phyloP scores from a whole-genome alignment of 257 asterid species.

The Thymus quinquecostatus region DNA sequence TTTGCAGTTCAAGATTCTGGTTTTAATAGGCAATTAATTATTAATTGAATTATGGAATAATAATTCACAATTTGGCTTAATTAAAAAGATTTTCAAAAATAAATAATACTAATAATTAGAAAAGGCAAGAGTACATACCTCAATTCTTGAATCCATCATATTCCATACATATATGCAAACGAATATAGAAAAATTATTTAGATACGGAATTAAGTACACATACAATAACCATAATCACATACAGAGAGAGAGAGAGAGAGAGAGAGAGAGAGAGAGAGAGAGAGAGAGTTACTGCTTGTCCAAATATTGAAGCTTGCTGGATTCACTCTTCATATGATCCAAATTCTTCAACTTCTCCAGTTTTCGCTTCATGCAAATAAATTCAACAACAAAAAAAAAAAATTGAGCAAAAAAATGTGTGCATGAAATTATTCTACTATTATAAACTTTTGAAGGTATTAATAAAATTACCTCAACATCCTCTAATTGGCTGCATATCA shows the following conservation, averaged over 20 bases:
- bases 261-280: neutral
- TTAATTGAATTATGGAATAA: neutral
- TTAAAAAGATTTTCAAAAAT: neutral
- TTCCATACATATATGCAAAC: conserved; percentile 31
- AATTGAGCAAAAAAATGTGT: no score
- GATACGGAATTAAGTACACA: neutral
- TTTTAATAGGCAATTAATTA: neutral
- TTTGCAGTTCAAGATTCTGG: conserved; percentile 60
- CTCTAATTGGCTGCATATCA: conserved; percentile 42
- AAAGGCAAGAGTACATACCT: conserved; percentile 31
- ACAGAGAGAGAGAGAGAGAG: conserved; percentile 6
- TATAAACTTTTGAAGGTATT: neutral
- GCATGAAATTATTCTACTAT: no score
- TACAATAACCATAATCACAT: no score
- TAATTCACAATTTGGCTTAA: neutral
- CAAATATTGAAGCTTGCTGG: conserved; percentile 48
- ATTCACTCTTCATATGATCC: conserved; percentile 41
- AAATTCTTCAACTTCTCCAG: conserved; percentile 48
- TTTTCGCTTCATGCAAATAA: conserved; percentile 46
- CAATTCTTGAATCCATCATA: conserved; percentile 39
- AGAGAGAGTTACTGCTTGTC: conserved; percentile 48
- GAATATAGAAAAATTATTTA: conserved; percentile 1
- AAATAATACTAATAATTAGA: neutral
- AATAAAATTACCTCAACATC: conserved; percentile 52
- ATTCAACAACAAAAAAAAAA: neutral